Base-by-base conservation (phyloP, 768 basidiomycete species). In the Collybiopsis luxurians region DNA sequence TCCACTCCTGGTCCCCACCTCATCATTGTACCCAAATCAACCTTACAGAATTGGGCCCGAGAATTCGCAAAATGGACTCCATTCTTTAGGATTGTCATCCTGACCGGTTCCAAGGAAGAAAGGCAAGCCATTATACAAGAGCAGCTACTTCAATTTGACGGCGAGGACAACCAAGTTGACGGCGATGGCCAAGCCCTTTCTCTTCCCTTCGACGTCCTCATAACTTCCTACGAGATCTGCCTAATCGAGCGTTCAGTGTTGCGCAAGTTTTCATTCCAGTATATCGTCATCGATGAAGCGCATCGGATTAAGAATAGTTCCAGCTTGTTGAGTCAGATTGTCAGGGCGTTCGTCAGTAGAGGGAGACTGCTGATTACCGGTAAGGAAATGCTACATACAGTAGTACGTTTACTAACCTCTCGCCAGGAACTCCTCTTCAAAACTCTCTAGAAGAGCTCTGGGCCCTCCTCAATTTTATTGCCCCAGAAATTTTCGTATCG, bases 231-330 rank as follows among this genome's bases (percentile, higher is more conserved):
- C 73, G 97, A 98, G 71, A 91, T 99, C 59, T 96, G 94, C 69
- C 82, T 98, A 60, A 92, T 96, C 62, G 97, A 99, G 69, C 94
- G 94, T 72, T 79, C 84, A n/a, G 82, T 89, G 0, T 78, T 98
- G 60, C 93, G 92, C 73, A 96, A 96, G 70, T 92, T 98, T 70
- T 89, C 89, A 0, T 98, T 98, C 76, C 92, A 96, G 71, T 98
- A 98, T 73, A 98, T 98, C 71, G 84, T 90, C 61, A 98, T 99
- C 66, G 96, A 99, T 73, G 96, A 99, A 73, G 96, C 96, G 0
- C 96, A 99, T 67, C 89, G 97, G 23, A 99, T 99, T 81, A 98
- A 98, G 77, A 98, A 98, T 69, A 95, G 96, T 63, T 93, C 98
- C 69, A 96, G 93, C 12, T 89, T 98, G 64, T 82, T 99, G 15